These are phyloP conservation scores for Cryptococcus hybrid DNA, from an alignment of 1,284 basidiomycete genomes.

Conservation along the genomic window DNA sequence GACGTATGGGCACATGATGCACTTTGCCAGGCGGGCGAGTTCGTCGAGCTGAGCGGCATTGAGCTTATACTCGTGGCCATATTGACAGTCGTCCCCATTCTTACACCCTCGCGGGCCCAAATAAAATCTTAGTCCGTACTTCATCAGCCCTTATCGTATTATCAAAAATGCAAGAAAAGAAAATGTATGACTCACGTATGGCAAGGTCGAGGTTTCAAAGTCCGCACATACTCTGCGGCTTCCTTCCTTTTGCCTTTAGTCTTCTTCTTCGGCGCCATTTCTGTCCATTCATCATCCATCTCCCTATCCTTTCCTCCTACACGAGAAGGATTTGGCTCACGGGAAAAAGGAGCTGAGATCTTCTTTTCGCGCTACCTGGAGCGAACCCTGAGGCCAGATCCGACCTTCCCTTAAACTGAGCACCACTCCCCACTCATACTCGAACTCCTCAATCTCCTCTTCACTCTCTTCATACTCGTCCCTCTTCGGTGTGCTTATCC, in stretches of 20 bases:
- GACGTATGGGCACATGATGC: conserved; percentile 40
- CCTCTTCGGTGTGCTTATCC: no score
- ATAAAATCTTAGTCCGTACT: not conserved
- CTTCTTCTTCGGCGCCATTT: conserved; percentile 7
- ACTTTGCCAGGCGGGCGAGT: conserved; percentile 36
- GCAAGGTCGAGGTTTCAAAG: conserved; percentile 28
- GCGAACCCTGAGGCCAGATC: not conserved
- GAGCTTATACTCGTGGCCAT: conserved; percentile 40
- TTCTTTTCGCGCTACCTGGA: no score
- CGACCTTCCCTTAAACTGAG: not conserved
- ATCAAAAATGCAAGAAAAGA: not conserved
- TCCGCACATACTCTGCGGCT: conserved; percentile 18
- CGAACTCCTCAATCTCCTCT: no score
- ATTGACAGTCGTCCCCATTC: conserved; percentile 33
- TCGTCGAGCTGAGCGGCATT: conserved; percentile 36
- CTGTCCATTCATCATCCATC: not conserved
- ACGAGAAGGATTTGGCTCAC: not conserved
- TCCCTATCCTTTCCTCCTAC: not conserved
- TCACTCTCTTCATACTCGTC: no score
- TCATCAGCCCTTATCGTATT: not conserved
- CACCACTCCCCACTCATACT: no score
- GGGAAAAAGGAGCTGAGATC: no score
- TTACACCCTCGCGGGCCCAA: conserved; percentile 23
- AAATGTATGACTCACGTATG: conserved; percentile 25
- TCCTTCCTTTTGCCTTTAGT: conserved; percentile 10